Evolutionary conservation across 768 basidiomycete species (phyloP).

Genomic region (Boletus sp.): DNA sequence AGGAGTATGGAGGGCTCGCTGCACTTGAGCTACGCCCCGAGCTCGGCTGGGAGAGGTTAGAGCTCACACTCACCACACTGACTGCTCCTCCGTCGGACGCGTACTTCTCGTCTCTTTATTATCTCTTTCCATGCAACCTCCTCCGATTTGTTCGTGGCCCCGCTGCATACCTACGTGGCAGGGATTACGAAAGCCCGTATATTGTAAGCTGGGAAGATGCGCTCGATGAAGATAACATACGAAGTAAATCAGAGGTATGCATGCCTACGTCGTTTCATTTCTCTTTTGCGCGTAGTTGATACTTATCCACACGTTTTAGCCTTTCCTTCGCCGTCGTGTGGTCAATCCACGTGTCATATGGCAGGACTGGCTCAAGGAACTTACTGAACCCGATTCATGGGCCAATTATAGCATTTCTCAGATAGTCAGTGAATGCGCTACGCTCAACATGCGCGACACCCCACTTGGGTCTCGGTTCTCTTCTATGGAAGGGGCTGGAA

Average conservation of each 20-base stretch:
- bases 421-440: constrained; percentile 65
- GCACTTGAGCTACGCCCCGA: constrained; percentile 49
- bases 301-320: constrained; percentile 37
- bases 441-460: constrained; percentile 63
- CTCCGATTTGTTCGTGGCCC: constrained; percentile 77
- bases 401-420: constrained; percentile 55
- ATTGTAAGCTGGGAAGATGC: constrained; percentile 68
- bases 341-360: constrained; percentile 74
- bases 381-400: constrained; percentile 68
- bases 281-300: background rate
- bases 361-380: constrained; percentile 61
- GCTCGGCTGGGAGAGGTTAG: constrained; percentile 67
- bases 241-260: constrained; percentile 69
- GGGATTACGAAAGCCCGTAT: constrained; percentile 55
- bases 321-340: constrained; percentile 64
- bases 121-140: constrained; percentile 88
- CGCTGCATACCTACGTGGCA: constrained; percentile 56
- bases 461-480: constrained; percentile 43
- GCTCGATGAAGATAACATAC: constrained; percentile 66
- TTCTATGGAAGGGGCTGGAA: background rate
- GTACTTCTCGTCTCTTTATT: constrained; percentile 81
- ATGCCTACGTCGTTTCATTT: background rate
- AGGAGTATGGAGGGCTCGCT: constrained; percentile 35
- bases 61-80: constrained; percentile 55
- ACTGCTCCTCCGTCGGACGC: constrained; percentile 57